These are phyloP conservation scores for Sporothrix humicola DNA, from an alignment of 2,329 filamentous ascomycete genomes.

Conservation along the genomic window DNA sequence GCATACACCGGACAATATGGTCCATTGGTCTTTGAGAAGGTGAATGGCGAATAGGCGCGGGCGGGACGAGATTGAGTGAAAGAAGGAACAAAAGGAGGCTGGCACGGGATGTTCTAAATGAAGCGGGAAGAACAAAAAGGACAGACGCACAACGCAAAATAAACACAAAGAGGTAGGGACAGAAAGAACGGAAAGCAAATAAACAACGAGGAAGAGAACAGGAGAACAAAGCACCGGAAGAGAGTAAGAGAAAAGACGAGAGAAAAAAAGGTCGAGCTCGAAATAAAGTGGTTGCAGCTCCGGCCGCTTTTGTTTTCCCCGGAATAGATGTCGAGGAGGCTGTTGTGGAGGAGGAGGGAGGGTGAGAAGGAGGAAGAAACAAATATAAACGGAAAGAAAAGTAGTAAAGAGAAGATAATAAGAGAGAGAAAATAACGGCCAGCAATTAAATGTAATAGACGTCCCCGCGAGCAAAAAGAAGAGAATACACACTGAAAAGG, in stretches of 20 bases:
- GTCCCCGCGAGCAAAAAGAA: slow-evolving; percentile 17
- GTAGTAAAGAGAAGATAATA: neutral
- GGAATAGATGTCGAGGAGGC: neutral
- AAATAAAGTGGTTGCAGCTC: slow-evolving; percentile 28
- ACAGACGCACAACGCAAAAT: neutral
- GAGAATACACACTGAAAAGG: neutral
- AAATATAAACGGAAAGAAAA: slow-evolving; percentile 17
- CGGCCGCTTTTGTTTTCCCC: slow-evolving; percentile 20
- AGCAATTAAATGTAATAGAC: slow-evolving; percentile 15
- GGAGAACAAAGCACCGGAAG: neutral
- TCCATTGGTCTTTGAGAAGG: slow-evolving; percentile 52
- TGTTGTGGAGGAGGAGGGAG: neutral
- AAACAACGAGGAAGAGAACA: neutral
- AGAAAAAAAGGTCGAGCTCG: slow-evolving; percentile 20
- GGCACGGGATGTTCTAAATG: slow-evolving; percentile 1
- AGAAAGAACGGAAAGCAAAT: neutral
- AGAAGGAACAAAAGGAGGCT: slow-evolving; percentile 5
- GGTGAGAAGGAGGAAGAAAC: neutral
- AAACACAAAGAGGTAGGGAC: slow-evolving; percentile 17
- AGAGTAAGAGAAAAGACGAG: slow-evolving; percentile 5
- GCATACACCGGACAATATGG: slow-evolving; percentile 66
- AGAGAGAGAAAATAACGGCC: neutral
- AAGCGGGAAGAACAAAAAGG: neutral
- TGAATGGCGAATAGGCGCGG: neutral
- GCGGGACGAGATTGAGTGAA: neutral